Percentiles rank a stretch among this genome's conserved stretches.
Conservation (phyloP, 139 green algal species). For the Dunaliella primolecta region DNA sequence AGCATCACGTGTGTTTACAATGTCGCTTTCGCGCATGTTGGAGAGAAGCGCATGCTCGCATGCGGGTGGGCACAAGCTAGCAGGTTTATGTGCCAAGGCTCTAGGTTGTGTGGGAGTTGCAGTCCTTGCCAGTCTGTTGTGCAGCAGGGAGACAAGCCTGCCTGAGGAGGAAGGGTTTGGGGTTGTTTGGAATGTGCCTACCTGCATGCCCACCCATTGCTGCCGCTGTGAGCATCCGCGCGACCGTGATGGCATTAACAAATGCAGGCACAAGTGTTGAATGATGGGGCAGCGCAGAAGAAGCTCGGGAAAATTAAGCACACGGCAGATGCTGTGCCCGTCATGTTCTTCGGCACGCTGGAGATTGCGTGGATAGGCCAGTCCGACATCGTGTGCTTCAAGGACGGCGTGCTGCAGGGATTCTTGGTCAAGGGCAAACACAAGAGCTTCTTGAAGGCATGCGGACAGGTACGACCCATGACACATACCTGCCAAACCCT, state of each 20-base stretch:
- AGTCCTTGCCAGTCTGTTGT: background rate
- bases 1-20: too few relatives aligned
- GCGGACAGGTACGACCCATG: conserved; percentile 14
- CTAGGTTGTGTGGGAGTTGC: too few relatives aligned
- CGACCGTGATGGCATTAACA: too few relatives aligned
- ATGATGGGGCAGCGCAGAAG: conserved; percentile 31
- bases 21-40: background rate
- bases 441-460: conserved; percentile 43
- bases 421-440: conserved; percentile 47
- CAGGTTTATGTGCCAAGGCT: too few relatives aligned
- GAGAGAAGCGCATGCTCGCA: background rate
- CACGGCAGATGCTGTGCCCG: conserved; percentile 23
- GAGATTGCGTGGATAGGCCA: conserved; percentile 65
- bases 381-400: conserved; percentile 42
- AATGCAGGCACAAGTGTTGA: conserved; percentile 40
- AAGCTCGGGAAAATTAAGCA: conserved; percentile 33
- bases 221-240: too few relatives aligned
- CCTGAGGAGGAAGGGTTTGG: too few relatives aligned
- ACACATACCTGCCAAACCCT: background rate
- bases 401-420: conserved; percentile 41
- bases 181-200: too few relatives aligned
- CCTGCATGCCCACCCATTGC: too few relatives aligned
- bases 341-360: conserved; percentile 76
- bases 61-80: too few relatives aligned
- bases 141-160: too few relatives aligned